These are phyloP conservation scores for Magnusiomyces tetraspermus DNA, from an alignment of 1,139 yeast species.

Conservation along the genomic window DNA sequence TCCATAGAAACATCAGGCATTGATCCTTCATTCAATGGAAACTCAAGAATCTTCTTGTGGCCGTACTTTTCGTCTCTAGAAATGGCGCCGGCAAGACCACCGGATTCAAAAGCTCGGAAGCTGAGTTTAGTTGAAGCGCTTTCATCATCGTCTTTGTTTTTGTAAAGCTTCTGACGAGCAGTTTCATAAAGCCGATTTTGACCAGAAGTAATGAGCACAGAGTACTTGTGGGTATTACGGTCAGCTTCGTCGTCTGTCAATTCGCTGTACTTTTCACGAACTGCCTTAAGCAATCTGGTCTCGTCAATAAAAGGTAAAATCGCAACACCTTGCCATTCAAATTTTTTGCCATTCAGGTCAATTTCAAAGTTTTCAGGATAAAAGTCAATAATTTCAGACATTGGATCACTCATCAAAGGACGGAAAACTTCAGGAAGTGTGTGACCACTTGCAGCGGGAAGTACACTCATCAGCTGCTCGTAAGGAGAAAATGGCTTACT, in stretches of 20 bases:
- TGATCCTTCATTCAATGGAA: slow-evolving; percentile 53
- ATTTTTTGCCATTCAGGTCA: slow-evolving; percentile 91
- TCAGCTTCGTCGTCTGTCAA: slow-evolving; percentile 60
- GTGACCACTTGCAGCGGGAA: slow-evolving; percentile 96
- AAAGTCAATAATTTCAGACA: slow-evolving; percentile 81
- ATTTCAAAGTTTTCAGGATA: slow-evolving; percentile 83
- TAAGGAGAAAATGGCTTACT: slow-evolving; percentile 87
- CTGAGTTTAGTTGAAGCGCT: slow-evolving; percentile 29
- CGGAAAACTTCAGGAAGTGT: slow-evolving; percentile 78
- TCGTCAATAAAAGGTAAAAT: slow-evolving; percentile 87
- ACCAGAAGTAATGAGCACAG: slow-evolving; percentile 29
- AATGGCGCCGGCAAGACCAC: slow-evolving; percentile 61
- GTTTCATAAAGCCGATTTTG: slow-evolving; percentile 21
- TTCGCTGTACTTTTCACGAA: slow-evolving; percentile 51
- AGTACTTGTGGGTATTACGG: slow-evolving; percentile 42
- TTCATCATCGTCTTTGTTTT: slow-evolving; percentile 28
- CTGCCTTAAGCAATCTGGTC: slow-evolving; percentile 55
- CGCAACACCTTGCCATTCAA: slow-evolving; percentile 95
- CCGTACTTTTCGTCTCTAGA: slow-evolving; percentile 38
- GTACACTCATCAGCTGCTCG: slow-evolving; percentile 94
- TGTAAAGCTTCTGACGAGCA: slow-evolving; percentile 24
- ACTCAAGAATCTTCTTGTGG: slow-evolving; percentile 40
- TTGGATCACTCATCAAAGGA: slow-evolving; percentile 69
- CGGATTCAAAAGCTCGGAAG: slow-evolving; percentile 37
- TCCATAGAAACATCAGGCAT: slow-evolving; percentile 44